These are phyloP conservation scores for Geotrichum siamense DNA, from an alignment of 1,139 yeast species.

Conservation along the genomic window DNA sequence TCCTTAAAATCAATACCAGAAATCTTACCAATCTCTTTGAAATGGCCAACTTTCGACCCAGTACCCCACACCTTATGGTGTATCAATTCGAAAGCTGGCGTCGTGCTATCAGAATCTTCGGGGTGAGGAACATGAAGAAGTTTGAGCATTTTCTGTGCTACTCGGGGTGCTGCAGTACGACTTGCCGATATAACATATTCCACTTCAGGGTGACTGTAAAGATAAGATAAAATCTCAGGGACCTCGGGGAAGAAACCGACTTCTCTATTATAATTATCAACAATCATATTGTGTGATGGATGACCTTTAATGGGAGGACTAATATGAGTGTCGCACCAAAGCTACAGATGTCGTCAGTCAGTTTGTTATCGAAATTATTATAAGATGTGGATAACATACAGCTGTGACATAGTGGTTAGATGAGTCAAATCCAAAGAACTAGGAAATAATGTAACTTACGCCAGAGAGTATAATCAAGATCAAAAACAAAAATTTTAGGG, in stretches of 20 bases:
- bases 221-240: constrained; percentile 41
- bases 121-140: constrained; percentile 40
- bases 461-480: constrained; percentile 73
- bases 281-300: constrained; percentile 27
- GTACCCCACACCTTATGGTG: constrained; percentile 59
- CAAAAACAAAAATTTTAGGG: constrained; percentile 63
- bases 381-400: too few relatives aligned
- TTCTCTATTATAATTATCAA: constrained; percentile 45
- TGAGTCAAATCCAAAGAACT: too few relatives aligned
- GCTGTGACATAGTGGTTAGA: too few relatives aligned
- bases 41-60: constrained; percentile 56
- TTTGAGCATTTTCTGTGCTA: constrained; percentile 52
- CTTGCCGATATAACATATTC: constrained; percentile 53
- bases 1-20: constrained; percentile 45
- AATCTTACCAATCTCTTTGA: constrained; percentile 41
- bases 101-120: constrained; percentile 23
- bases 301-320: constrained; percentile 43
- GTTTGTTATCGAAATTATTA: too few relatives aligned
- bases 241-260: constrained; percentile 56
- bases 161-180: constrained; percentile 54
- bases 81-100: constrained; percentile 45
- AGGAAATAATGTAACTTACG: constrained; percentile 57
- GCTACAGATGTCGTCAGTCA: constrained; percentile 23
- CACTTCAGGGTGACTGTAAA: constrained; percentile 41
- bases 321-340: constrained; percentile 65